Conservation (phyloP, 2,329 filamentous ascomycete genomes). For the Dothidotthia symphoricarpi region DNA sequence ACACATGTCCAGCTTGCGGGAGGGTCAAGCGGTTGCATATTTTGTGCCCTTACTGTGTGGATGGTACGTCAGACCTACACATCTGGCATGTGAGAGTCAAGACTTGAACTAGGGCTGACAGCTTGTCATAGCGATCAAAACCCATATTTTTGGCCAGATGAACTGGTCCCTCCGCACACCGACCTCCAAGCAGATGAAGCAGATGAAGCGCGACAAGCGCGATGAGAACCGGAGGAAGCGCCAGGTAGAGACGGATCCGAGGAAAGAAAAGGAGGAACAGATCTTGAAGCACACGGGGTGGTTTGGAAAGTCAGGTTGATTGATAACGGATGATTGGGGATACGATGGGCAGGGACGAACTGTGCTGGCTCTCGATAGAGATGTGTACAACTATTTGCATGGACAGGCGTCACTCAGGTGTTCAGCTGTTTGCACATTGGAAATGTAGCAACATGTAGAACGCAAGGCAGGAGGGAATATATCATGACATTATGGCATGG, state of each 20-base stretch:
- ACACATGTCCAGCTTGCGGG: constrained; percentile 87
- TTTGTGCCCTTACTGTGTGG: constrained; percentile 82
- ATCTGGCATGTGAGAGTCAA: neutral
- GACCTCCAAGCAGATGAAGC: constrained; percentile 33
- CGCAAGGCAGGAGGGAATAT: too few species aligned
- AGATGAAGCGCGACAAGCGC: constrained; percentile 24
- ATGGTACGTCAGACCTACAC: constrained; percentile 57
- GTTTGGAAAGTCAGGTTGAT: constrained; percentile 1
- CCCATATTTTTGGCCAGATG: constrained; percentile 33
- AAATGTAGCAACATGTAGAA: too few species aligned
- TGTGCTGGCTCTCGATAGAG: too few species aligned
- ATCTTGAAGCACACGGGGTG: constrained; percentile 32
- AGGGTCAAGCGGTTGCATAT: constrained; percentile 84
- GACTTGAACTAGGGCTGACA: constrained; percentile 6
- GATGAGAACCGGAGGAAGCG: constrained; percentile 14
- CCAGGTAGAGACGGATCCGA: constrained; percentile 19
- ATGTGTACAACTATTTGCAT: too few species aligned
- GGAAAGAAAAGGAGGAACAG: constrained; percentile 27
- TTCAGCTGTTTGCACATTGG: too few species aligned
- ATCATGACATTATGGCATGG: too few species aligned
- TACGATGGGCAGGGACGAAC: too few species aligned
- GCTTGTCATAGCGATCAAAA: constrained; percentile 30
- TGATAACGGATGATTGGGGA: too few species aligned
- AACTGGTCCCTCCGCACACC: constrained; percentile 28
- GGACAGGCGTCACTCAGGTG: too few species aligned